Evolutionary conservation across 176 grass and related monocot genomes (phyloP).

Genomic region (Carex scoparia): DNA sequence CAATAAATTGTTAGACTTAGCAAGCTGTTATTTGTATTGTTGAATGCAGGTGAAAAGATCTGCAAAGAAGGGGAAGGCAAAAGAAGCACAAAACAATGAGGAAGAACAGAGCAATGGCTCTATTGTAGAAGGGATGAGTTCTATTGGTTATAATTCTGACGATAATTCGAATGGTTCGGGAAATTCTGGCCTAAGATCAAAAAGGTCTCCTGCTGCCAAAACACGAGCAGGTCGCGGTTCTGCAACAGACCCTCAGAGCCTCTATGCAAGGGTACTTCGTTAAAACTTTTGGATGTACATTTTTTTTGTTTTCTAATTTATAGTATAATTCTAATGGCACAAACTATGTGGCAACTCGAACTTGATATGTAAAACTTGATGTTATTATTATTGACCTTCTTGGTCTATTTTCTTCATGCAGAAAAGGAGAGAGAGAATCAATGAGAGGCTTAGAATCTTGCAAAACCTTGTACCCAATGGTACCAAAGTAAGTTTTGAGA

Average conservation of each 20-base stretch:
- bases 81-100: conserved; percentile 14
- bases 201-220: conserved; percentile 32
- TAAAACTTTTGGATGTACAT: not conserved
- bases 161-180: conserved; percentile 43
- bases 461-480: conserved; percentile 87
- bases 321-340: not conserved
- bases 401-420: conserved; percentile 26
- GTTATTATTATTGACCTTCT: conserved; percentile 4
- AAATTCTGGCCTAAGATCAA: conserved; percentile 2
- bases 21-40: not conserved
- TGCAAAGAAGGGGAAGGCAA: conserved; percentile 30
- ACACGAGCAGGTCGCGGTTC: conserved; percentile 31
- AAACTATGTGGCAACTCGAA: not conserved
- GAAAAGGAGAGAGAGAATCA: conserved; percentile 85
- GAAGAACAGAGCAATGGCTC: conserved; percentile 28
- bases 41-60: conserved; percentile 41
- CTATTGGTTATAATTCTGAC: conserved; percentile 44
- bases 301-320: not conserved
- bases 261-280: conserved; percentile 70
- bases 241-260: conserved; percentile 63
- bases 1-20: not conserved
- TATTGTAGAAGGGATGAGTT: conserved; percentile 23
- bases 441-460: conserved; percentile 64
- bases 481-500: conserved; percentile 66
- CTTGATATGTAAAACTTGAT: conserved; percentile 28